These are phyloP conservation scores for Stemphylium beticola DNA, from an alignment of 2,329 filamentous ascomycete genomes.

Conservation along the genomic window DNA sequence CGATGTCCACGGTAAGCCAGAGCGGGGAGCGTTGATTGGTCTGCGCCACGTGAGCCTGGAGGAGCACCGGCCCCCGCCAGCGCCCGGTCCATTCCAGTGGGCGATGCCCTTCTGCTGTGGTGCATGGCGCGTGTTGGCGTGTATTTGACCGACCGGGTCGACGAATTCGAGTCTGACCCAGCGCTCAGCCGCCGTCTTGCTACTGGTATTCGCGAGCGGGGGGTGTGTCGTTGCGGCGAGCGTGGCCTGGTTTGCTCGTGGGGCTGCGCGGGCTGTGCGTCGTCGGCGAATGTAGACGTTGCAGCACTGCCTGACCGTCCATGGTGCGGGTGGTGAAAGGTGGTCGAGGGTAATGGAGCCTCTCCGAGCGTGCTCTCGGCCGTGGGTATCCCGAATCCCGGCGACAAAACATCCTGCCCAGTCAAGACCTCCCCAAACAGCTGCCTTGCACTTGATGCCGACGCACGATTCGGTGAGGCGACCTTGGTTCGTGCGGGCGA, in stretches of 20 bases:
- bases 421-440: constrained; percentile 48
- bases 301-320: constrained; percentile 29
- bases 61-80: constrained; percentile 15
- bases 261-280: constrained; percentile 18
- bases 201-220: constrained; percentile 44
- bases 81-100: constrained; percentile 30
- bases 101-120: constrained; percentile 37
- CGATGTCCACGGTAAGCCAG: constrained; percentile 42
- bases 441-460: constrained; percentile 33
- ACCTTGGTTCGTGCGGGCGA: constrained; percentile 34
- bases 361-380: constrained; percentile 24
- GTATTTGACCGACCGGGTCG: constrained; percentile 41
- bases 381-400: constrained; percentile 44
- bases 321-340: constrained; percentile 25
- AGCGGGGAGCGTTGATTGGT: constrained; percentile 32
- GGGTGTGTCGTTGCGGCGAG: constrained; percentile 31
- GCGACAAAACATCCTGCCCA: constrained; percentile 36
- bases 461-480: constrained; percentile 31
- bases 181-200: constrained; percentile 38
- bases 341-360: constrained; percentile 17
- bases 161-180: constrained; percentile 46
- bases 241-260: constrained; percentile 17
- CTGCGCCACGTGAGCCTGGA: constrained; percentile 15
- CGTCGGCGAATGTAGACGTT: constrained; percentile 18
- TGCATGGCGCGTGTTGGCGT: constrained; percentile 29